Percentiles rank a stretch among this genome's conserved stretches.
phyloP scores from a whole-genome alignment of 768 basidiomycete genomes.

The Suillus tomentosus region DNA sequence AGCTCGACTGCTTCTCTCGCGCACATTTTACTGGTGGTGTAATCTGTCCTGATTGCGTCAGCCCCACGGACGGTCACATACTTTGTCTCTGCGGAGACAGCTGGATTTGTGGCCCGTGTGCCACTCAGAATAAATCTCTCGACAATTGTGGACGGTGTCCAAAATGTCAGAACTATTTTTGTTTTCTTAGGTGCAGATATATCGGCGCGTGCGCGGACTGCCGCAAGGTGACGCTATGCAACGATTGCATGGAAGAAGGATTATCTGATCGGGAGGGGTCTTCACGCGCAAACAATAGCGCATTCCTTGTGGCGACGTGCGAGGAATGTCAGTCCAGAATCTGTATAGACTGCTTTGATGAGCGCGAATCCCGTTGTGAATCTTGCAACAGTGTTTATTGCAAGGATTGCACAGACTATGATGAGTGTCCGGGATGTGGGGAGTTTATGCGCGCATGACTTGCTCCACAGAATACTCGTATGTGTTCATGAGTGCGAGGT shows the following conservation, averaged over 20 bases:
- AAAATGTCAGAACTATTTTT: conserved; percentile 21
- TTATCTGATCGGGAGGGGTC: not conserved
- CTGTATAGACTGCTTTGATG: not conserved
- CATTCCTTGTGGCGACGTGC: not conserved
- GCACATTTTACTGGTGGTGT: not conserved
- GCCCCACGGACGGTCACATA: not conserved
- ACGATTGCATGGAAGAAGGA: conserved; percentile 31
- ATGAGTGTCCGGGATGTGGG: not conserved
- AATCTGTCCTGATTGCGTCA: not conserved
- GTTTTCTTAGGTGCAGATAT: conserved; percentile 25
- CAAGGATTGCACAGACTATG: not conserved
- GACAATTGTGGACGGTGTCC: conserved; percentile 14
- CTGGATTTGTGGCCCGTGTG: not conserved
- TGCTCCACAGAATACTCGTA: not conserved
- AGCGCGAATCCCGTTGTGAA: not conserved
- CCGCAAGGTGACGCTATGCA: conserved; percentile 22
- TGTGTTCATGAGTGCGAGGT: not conserved
- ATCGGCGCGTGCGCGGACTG: conserved; percentile 25
- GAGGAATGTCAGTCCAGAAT: not conserved
- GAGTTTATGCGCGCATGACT: not conserved
- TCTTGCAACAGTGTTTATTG: not conserved
- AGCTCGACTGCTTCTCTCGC: not conserved
- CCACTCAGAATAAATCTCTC: not conserved
- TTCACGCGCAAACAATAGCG: not conserved
- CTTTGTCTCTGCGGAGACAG: not conserved